Evolutionary conservation across 768 basidiomycete genomes (phyloP).

Genomic region (Arthromyces matolae): DNA sequence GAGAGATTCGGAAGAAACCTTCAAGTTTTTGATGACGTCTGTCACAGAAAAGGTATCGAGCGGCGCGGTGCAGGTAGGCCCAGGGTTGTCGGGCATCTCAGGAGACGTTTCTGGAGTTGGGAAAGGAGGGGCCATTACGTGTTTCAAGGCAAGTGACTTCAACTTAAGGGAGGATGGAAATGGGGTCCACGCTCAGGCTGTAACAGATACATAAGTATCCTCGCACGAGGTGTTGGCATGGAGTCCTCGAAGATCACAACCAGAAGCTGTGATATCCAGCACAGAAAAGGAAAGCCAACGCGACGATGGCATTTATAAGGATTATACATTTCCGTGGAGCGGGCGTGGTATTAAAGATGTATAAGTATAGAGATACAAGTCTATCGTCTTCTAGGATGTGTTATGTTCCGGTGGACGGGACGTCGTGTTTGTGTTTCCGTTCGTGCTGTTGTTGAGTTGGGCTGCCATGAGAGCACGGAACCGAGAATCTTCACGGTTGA

Average conservation of each 20-base stretch:
- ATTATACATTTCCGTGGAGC: neutral
- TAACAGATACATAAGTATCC: no score
- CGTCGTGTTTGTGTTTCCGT: constrained; percentile 18
- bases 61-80: constrained; percentile 14
- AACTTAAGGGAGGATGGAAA: constrained; percentile 8
- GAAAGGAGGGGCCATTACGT: constrained; percentile 15
- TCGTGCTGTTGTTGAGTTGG: constrained; percentile 58
- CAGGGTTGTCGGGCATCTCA: neutral
- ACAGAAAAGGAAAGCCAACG: neutral
- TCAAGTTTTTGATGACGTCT: constrained; percentile 22
- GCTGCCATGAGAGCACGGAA: constrained; percentile 90
- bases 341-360: constrained; percentile 2
- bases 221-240: no score
- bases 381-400: neutral
- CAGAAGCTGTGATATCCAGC: no score
- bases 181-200: no score
- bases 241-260: no score
- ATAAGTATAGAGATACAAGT: neutral
- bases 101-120: constrained; percentile 18
- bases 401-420: neutral
- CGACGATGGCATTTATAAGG: no score
- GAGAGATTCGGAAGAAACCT: constrained; percentile 27
- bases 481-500: constrained; percentile 65
- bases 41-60: constrained; percentile 8
- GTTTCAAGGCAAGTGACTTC: neutral